Percentiles rank a stretch among this genome's conserved stretches.
These are phyloP conservation scores for Aspergillus sp. DNA, from an alignment of 2,329 filamentous ascomycete species.

Conservation along the genomic window DNA sequence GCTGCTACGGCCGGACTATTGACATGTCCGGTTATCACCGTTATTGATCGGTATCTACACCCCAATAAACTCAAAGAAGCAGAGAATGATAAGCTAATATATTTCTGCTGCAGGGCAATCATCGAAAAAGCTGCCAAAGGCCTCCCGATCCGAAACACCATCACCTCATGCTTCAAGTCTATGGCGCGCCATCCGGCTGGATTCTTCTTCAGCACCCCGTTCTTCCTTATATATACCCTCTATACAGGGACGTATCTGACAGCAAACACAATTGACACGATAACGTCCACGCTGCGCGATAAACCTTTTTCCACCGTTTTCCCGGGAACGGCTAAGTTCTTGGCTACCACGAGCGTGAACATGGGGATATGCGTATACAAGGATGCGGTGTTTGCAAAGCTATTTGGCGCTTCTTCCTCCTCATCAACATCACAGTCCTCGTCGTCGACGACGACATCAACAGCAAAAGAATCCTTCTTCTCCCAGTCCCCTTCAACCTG, in stretches of 20 bases:
- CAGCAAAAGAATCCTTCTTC: background rate
- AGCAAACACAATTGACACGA: slow-evolving; percentile 80
- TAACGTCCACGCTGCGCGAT: slow-evolving; percentile 57
- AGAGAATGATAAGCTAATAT: slow-evolving; percentile 1
- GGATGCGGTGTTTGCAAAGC: slow-evolving; percentile 73
- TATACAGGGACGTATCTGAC: slow-evolving; percentile 88
- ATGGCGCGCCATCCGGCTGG: slow-evolving; percentile 34
- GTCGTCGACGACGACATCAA: background rate
- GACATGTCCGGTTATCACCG: slow-evolving; percentile 76
- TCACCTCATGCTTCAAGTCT: slow-evolving; percentile 32
- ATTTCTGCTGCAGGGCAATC: slow-evolving; percentile 33
- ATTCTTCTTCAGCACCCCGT: slow-evolving; percentile 44
- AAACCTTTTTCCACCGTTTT: slow-evolving; percentile 56
- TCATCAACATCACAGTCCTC: background rate
- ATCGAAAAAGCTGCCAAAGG: slow-evolving; percentile 45
- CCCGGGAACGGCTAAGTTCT: slow-evolving; percentile 71
- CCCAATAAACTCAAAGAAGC: background rate
- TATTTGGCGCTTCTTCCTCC: slow-evolving; percentile 61
- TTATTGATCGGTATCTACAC: slow-evolving; percentile 67
- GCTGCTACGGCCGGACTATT: slow-evolving; percentile 66
- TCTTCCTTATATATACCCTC: slow-evolving; percentile 49
- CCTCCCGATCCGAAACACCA: slow-evolving; percentile 35
- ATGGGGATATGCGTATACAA: slow-evolving; percentile 83
- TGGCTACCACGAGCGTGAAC: slow-evolving; percentile 73
- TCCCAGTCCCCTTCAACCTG: background rate